Evolutionary conservation across 345 rosid genomes (phyloP), one percentile per base, ranked within the genome.

Genomic region (Leavenworthia alabamica): DNA sequence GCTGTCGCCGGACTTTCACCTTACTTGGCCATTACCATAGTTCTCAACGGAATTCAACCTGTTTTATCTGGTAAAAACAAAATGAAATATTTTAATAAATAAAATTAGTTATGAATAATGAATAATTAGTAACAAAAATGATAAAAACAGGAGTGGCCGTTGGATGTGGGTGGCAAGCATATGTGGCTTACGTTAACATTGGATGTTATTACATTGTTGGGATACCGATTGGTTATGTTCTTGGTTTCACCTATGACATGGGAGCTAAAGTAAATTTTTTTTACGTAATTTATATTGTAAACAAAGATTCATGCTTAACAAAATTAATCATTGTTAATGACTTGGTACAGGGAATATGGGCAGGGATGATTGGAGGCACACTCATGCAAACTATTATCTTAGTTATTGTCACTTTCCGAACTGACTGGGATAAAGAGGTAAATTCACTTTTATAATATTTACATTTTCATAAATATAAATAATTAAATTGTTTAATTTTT

Each of bases 91-190:
- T n/a, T n/a, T n/a, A n/a, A 51, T 31, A 1, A 0, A 14, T 1
- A 32, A 12, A 23, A 15, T 11, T 7, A 11, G 3, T 13, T 31
- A 4, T 35, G 32, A 40, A 11, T 64, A 24, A 4, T 9, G 2
- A 48, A 11, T 39, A 42, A 35, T 13, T 50, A 43, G 6, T 41
- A 48, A 47, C 14, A 19, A 41, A 13, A 10, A 43, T 20, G 9
- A 54, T n/a, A n/a, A 10, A 11, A 39, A 20, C 10, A 82, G 93
- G 96, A 7, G 97, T 84, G 50, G 95, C 89, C 24, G 91, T 84
- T 10, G 97, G 89, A 1, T 84, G 91, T 55, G 91, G 94, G 36
- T 86, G 97, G 95, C 91, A 89, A 66, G 86, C 95, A 12, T 79
- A 81, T 75, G 92, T 90, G 11, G 97, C 97, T 0, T 90, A 82